These are phyloP conservation scores for Blastomyces parvus DNA, from an alignment of 2,329 filamentous ascomycete species.

Conservation along the genomic window DNA sequence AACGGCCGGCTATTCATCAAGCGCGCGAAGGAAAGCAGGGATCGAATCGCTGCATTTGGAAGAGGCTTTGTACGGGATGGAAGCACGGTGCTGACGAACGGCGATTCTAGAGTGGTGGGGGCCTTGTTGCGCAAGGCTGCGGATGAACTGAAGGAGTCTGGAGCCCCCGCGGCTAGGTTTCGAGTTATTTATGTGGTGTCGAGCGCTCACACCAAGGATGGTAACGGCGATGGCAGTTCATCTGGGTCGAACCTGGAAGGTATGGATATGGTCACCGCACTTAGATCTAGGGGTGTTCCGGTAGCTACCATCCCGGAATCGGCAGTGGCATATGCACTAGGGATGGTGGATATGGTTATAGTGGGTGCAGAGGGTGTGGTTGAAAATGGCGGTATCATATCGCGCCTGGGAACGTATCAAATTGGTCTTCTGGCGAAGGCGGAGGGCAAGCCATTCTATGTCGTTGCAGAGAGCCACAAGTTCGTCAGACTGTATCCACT, in stretches of 20 bases:
- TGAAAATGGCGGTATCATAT: conserved; percentile 88
- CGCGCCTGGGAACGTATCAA: conserved; percentile 75
- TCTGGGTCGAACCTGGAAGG: conserved; percentile 48
- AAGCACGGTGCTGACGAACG: conserved; percentile 78
- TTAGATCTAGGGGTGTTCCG: conserved; percentile 65
- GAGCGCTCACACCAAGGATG: conserved; percentile 21
- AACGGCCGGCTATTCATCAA: conserved; percentile 82
- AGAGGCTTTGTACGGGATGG: conserved; percentile 69
- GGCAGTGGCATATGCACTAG: conserved; percentile 69
- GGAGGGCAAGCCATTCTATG: conserved; percentile 70
- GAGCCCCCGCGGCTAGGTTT: conserved; percentile 56
- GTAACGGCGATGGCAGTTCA: conserved; percentile 20
- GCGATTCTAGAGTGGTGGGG: conserved; percentile 74
- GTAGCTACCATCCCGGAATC: conserved; percentile 72
- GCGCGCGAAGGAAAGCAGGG: conserved; percentile 73
- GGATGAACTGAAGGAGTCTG: conserved; percentile 47
- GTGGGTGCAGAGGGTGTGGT: conserved; percentile 74
- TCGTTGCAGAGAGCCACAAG: conserved; percentile 92
- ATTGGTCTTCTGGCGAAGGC: conserved; percentile 71
- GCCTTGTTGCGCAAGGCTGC: conserved; percentile 66
- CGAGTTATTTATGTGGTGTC: conserved; percentile 68
- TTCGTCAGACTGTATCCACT: conserved; percentile 82
- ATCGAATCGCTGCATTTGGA: conserved; percentile 72
- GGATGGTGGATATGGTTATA: conserved; percentile 59
- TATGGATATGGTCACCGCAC: conserved; percentile 57